phyloP scores from a whole-genome alignment of 2,329 filamentous ascomycete genomes.

The Diaporthe citrichinensis region DNA sequence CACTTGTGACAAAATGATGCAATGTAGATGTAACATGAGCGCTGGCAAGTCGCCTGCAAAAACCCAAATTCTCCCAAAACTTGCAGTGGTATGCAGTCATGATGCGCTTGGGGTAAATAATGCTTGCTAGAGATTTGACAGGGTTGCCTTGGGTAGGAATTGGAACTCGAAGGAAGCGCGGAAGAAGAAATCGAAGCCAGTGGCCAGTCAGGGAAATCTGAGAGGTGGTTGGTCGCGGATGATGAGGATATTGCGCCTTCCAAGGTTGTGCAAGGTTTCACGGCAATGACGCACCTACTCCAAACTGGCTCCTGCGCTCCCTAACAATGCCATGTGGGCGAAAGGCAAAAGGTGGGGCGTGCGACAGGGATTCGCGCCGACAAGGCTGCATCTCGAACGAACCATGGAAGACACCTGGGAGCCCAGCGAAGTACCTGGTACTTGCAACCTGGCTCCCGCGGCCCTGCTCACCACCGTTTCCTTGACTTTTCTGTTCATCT shows the following conservation, averaged over 20 bases:
- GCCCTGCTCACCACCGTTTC: conserved; percentile 24
- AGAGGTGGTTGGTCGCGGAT: conserved; percentile 19
- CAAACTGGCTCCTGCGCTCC: conserved; percentile 37
- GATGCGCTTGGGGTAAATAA: conserved; percentile 6
- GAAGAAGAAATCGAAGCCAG: conserved; percentile 33
- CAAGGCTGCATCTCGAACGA: conserved; percentile 41
- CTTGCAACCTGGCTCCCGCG: conserved; percentile 30
- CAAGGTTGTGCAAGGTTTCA: conserved; percentile 36
- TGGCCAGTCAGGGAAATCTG: conserved; percentile 7
- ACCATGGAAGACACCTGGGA: conserved; percentile 27
- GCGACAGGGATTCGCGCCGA: conserved; percentile 39
- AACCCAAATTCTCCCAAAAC: not conserved
- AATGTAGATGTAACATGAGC: conserved; percentile 32
- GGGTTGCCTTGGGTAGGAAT: conserved; percentile 10
- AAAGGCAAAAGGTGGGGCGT: conserved; percentile 34
- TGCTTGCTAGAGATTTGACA: conserved; percentile 4
- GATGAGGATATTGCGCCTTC: conserved; percentile 30
- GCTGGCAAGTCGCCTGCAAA: conserved; percentile 9
- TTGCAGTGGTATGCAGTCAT: conserved; percentile 13
- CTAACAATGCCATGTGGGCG: conserved; percentile 40
- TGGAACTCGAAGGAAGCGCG: conserved; percentile 22
- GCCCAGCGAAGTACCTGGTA: conserved; percentile 33
- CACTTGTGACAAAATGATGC: conserved; percentile 38
- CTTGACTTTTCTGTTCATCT: conserved; percentile 23
- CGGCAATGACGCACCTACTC: conserved; percentile 38